Base-by-base conservation (phyloP, 805 yeast genomes). In the Yarrowia bubula region DNA sequence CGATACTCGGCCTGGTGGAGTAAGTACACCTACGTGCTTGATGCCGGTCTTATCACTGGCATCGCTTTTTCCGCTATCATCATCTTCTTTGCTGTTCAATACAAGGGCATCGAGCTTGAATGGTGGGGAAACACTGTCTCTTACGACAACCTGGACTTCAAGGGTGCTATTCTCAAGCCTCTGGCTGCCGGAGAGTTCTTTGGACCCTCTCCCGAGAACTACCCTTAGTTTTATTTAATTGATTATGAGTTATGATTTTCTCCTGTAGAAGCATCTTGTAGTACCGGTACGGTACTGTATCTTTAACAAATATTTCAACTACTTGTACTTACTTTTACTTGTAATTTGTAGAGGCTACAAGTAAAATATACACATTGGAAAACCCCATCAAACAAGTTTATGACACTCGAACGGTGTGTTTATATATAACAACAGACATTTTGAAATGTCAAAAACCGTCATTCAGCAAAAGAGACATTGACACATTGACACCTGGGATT, bases 1-100 rank as follows among this genome's bases (percentile, higher is more conserved):
- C 73, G 77, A 65, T 82, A 80, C 67, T 70, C 78, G 8, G 70
- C 74, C 33, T 82, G 85, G 85, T 82, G 85, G 85, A 81, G 80
- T 64, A 81, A 80, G 72, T 82, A 81, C 72, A 81, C 81, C 69
- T 82, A 82, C 68, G 77, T 82, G 14, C 71, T 82, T 53, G 78
- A 80, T 38, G 78, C 83, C 66, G 83, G 82, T 1, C 72, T 81
- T 7, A 77, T 81, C 2, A 81, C 83, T 3, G 85, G 84, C 1
- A 79, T 79, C 11, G 84, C 84, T 0, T 78, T 80, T 67, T 76
- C 80, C 66, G 82, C 83, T 0, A 70, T 82, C 53, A 62, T 81
- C 50, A 76, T 79, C 15, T 81, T 81, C 69, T 79, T 80, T 68
- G 73, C 79, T 0, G 78, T 79, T 2, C 78, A 75, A 60, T 77